These are phyloP conservation scores for Helichrysum umbraculigerum DNA, from an alignment of 129 eudicot genomes.

Conservation along the genomic window DNA sequence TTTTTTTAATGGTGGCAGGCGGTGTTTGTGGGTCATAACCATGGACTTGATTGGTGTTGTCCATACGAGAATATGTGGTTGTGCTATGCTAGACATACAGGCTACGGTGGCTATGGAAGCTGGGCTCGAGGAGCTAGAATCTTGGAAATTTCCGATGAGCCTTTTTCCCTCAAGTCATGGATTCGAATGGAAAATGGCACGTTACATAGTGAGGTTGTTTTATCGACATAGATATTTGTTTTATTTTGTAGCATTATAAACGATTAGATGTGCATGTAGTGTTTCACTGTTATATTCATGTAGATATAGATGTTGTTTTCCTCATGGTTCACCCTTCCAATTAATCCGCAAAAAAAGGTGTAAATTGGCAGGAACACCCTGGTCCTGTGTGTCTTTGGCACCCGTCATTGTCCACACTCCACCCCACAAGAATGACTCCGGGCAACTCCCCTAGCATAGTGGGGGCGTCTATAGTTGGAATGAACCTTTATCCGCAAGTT, in stretches of 20 bases:
- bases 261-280: background rate
- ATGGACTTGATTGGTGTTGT: conserved; percentile 98
- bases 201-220: conserved; percentile 64
- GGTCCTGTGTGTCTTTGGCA: too few species aligned
- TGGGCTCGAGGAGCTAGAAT: conserved; percentile 91
- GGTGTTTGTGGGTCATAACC: conserved; percentile 95
- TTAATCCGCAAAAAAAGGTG: too few species aligned
- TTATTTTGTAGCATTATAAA: background rate
- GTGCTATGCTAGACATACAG: conserved; percentile 90
- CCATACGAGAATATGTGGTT: conserved; percentile 84
- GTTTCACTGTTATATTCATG: background rate
- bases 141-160: conserved; percentile 59
- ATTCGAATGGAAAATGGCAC: conserved; percentile 91
- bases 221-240: conserved; percentile 38
- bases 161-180: conserved; percentile 88
- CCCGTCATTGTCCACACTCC: too few species aligned
- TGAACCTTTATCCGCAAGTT: too few species aligned
- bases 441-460: too few species aligned
- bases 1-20: conserved; percentile 49
- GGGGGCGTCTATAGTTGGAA: too few species aligned
- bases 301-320: background rate
- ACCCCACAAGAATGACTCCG: too few species aligned
- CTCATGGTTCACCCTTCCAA: background rate
- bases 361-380: too few species aligned
- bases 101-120: conserved; percentile 94